Conservation (phyloP, 805 yeast species). For the Saccharomycopsis fodiens region DNA sequence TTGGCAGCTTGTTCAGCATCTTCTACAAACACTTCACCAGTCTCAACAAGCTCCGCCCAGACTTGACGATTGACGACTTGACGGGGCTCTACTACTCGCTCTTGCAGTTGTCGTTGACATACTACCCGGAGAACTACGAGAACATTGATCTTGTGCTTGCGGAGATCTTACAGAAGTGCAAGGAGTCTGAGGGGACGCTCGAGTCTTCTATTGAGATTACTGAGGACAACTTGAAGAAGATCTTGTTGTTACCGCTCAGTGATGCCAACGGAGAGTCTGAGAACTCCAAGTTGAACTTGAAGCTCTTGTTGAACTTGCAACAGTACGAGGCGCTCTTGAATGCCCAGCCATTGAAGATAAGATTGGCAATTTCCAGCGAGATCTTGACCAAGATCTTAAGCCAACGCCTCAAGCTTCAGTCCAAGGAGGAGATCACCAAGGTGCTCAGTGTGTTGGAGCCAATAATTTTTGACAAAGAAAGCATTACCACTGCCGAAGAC, state of each 20-base stretch:
- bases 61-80: slow-evolving; percentile 58
- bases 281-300: slow-evolving; percentile 9
- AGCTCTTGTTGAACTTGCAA: slow-evolving; percentile 35
- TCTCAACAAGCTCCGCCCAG: slow-evolving; percentile 51
- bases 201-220: slow-evolving; percentile 23
- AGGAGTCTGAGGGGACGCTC: slow-evolving; percentile 28
- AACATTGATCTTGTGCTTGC: slow-evolving; percentile 57
- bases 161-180: slow-evolving; percentile 38
- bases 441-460: slow-evolving; percentile 52
- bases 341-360: slow-evolving; percentile 43
- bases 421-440: slow-evolving; percentile 45
- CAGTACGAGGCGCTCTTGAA: slow-evolving; percentile 48
- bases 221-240: slow-evolving; percentile 36
- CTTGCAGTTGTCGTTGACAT: slow-evolving; percentile 53
- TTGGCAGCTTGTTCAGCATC: slow-evolving; percentile 40
- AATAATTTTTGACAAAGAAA: slow-evolving; percentile 34
- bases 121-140: slow-evolving; percentile 53
- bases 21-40: slow-evolving; percentile 61
- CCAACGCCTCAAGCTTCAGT: slow-evolving; percentile 31
- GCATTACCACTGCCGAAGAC: slow-evolving; percentile 21
- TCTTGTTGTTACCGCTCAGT: slow-evolving; percentile 43
- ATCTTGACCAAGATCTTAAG: slow-evolving; percentile 52
- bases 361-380: slow-evolving; percentile 49
- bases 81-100: slow-evolving; percentile 60
- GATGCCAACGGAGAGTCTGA: not conserved